These are phyloP conservation scores for Gaeumannomyces tritici DNA, from an alignment of 2,329 filamentous ascomycete species.

Conservation along the genomic window DNA sequence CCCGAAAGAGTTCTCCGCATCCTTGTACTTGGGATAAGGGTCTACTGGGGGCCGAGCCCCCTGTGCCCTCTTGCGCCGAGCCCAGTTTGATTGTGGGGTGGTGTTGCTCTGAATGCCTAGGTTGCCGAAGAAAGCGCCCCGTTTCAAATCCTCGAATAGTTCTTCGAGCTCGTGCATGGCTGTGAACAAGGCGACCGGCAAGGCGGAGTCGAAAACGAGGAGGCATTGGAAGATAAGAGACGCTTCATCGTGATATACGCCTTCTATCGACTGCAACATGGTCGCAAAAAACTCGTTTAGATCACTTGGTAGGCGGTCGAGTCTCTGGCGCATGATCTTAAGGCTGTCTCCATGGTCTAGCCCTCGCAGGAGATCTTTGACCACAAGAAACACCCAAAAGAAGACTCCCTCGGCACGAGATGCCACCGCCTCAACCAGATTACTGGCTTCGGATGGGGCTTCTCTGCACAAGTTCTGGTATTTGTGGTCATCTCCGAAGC, in stretches of 20 bases:
- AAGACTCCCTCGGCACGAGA: constrained; percentile 11
- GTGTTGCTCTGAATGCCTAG: no score
- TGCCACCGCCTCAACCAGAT: constrained; percentile 6
- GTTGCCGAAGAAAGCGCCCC: no score
- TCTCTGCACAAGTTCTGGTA: not conserved
- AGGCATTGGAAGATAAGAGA: not conserved
- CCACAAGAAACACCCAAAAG: constrained; percentile 7
- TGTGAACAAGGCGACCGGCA: not conserved
- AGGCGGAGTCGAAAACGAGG: not conserved
- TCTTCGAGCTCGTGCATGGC: not conserved
- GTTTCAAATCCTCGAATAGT: no score
- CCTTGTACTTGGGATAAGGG: no score
- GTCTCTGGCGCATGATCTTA: constrained; percentile 3
- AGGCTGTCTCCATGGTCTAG: constrained; percentile 6
- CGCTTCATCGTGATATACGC: not conserved
- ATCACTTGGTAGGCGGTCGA: constrained; percentile 7
- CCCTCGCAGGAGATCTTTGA: constrained; percentile 7
- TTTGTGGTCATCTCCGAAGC: not conserved
- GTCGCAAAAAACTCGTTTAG: constrained; percentile 4
- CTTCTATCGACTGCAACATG: not conserved
- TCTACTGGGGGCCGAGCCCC: no score
- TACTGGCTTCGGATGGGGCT: not conserved
- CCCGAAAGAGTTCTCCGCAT: no score
- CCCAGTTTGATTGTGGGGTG: no score
- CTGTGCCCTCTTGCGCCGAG: no score